Percentiles rank a stretch among this genome's conserved stretches.
phyloP scores from a whole-genome alignment of 2,329 filamentous ascomycete species.

The Cladosporium sp. region DNA sequence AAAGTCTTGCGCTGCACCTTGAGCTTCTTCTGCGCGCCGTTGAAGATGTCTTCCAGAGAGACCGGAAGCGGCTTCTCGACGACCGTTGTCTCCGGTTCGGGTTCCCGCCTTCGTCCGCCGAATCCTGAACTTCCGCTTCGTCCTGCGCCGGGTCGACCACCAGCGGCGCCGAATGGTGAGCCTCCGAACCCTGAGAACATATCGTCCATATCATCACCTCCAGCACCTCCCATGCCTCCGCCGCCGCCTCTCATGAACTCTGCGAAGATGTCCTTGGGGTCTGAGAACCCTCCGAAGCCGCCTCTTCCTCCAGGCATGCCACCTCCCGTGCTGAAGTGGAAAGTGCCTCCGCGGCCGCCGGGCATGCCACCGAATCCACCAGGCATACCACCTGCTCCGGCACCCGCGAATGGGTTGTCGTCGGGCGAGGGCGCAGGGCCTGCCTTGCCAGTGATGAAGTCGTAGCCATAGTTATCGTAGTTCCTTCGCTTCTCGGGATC shows the following conservation, averaged over 20 bases:
- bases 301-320: slow-evolving; percentile 53
- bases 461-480: slow-evolving; percentile 92
- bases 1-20: slow-evolving; percentile 97
- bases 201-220: slow-evolving; percentile 30
- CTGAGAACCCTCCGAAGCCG: slow-evolving; percentile 75
- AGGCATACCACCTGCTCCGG: slow-evolving; percentile 30
- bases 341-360: slow-evolving; percentile 57
- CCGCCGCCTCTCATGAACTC: slow-evolving; percentile 68
- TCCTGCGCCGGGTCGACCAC: slow-evolving; percentile 32
- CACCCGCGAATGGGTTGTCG: slow-evolving; percentile 41
- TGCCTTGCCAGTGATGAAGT: slow-evolving; percentile 64
- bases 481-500: slow-evolving; percentile 95
- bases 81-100: slow-evolving; percentile 83
- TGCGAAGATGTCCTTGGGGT: slow-evolving; percentile 79
- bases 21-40: slow-evolving; percentile 90
- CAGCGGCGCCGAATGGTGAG: slow-evolving; percentile 30
- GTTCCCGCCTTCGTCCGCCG: slow-evolving; percentile 42
- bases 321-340: slow-evolving; percentile 61
- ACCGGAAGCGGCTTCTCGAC: slow-evolving; percentile 82
- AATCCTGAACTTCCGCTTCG: slow-evolving; percentile 16
- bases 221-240: slow-evolving; percentile 40
- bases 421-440: slow-evolving; percentile 60
- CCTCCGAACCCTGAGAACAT: slow-evolving; percentile 28
- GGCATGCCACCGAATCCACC: slow-evolving; percentile 54
- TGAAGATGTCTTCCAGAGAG: slow-evolving; percentile 84